phyloP scores from a whole-genome alignment of 306 rosid genomes.

The Lagenaria siceraria region DNA sequence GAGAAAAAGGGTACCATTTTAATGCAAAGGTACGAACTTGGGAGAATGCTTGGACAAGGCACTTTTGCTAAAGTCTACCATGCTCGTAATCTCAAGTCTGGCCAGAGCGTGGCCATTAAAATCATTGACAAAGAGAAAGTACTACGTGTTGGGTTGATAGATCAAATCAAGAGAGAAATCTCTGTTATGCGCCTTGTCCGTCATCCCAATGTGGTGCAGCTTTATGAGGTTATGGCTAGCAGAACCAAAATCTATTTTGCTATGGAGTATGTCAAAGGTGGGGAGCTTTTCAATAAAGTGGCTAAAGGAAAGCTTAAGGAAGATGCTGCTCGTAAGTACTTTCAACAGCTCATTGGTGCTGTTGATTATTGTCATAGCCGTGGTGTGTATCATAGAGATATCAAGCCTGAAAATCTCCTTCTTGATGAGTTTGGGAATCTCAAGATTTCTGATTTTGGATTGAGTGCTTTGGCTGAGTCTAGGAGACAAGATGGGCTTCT shows the following conservation, averaged over 20 bases:
- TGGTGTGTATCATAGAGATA: slow-evolving; percentile 45
- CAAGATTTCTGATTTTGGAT: slow-evolving; percentile 54
- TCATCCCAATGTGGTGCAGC: slow-evolving; percentile 48
- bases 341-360: slow-evolving; percentile 47
- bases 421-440: slow-evolving; percentile 40
- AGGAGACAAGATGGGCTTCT: slow-evolving; percentile 42
- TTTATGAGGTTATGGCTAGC: slow-evolving; percentile 59
- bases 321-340: slow-evolving; percentile 32
- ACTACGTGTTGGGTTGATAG: slow-evolving; percentile 23
- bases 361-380: slow-evolving; percentile 44
- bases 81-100: slow-evolving; percentile 32
- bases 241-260: slow-evolving; percentile 45
- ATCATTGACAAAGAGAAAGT: slow-evolving; percentile 41
- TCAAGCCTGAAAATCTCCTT: slow-evolving; percentile 46
- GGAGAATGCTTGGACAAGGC: slow-evolving; percentile 48
- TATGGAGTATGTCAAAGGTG: slow-evolving; percentile 48
- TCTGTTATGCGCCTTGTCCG: slow-evolving; percentile 51
- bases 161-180: slow-evolving; percentile 52
- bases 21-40: slow-evolving; percentile 27
- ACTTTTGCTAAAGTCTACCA: slow-evolving; percentile 48
- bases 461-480: slow-evolving; percentile 44
- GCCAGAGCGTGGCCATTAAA: slow-evolving; percentile 40
- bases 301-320: slow-evolving; percentile 39
- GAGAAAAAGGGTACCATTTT: slow-evolving; percentile 2
- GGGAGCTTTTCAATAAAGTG: slow-evolving; percentile 47